phyloP scores from a whole-genome alignment of 176 grass and related monocot species.

The Poa pratensis region DNA sequence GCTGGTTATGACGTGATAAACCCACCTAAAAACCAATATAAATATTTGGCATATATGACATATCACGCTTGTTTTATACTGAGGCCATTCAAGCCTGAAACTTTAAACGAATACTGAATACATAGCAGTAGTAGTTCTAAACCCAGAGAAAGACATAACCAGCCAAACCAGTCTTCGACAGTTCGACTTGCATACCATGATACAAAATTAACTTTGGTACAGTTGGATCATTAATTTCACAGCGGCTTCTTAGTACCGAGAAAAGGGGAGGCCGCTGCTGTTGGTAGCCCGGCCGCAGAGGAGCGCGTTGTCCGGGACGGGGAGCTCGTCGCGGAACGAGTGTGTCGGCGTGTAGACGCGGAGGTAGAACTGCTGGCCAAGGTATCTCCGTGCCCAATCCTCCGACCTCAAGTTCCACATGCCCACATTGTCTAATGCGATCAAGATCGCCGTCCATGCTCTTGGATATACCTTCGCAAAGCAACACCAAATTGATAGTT shows the following conservation, averaged over 20 bases:
- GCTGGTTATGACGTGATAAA: not conserved
- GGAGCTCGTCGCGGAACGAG: conserved; percentile 74
- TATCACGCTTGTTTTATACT: not conserved
- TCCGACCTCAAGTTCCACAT: conserved; percentile 87
- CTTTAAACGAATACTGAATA: not conserved
- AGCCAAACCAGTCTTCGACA: conserved; percentile 14
- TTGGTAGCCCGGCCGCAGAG: conserved; percentile 67
- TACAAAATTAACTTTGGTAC: not conserved
- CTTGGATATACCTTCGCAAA: conserved; percentile 65
- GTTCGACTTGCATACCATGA: not conserved
- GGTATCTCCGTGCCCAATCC: conserved; percentile 69
- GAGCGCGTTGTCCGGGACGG: conserved; percentile 64
- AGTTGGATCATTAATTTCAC: not conserved
- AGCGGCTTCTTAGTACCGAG: not conserved
- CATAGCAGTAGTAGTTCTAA: not conserved
- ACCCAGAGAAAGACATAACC: not conserved
- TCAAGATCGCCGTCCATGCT: conserved; percentile 67
- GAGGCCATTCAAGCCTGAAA: not conserved
- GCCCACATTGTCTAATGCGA: conserved; percentile 75
- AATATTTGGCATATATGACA: not conserved
- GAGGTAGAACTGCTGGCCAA: conserved; percentile 88
- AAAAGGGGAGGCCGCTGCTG: not conserved
- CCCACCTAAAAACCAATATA: no score
- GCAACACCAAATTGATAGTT: not conserved
- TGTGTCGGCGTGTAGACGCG: conserved; percentile 71